Base-by-base conservation (phyloP, 2,329 filamentous ascomycete genomes). In the Westerdykella sp. region DNA sequence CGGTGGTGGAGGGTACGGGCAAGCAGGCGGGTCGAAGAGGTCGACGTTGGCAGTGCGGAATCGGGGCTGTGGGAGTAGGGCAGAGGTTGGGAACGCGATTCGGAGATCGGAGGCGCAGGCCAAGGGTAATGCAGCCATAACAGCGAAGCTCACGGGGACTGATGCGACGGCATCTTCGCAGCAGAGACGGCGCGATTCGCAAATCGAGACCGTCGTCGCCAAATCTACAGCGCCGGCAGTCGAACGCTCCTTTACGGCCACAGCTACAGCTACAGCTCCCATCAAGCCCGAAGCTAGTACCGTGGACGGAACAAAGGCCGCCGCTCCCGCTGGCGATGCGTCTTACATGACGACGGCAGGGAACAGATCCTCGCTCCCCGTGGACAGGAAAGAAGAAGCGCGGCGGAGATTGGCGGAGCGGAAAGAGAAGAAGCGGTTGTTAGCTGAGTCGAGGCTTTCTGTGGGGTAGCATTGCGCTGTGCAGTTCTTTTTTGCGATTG, bases 351-450 rank as follows among this genome's bases (percentile, higher is more conserved):
- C 57, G 16, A 46, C 52, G 18, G 52, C 45, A 32, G 49, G 48
- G 5, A 57, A 58, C 12, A 47, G 51, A 14, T 49, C 46, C 11
- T 44, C 59, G 28, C 47, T 46, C 37, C 47, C 53, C 15, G 47
- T 49, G 3, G 57, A 63, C 30, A 54, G 59, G 6, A 62, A 60
- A 42, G 53, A 51, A 35, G 48, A 56, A 22, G 62, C 63, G 12
- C 56, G 49, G 35, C 48, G 47, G 37, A 46, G 60, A 13, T 49
- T 65, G 6, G 49, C 47, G 37, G 56, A 57, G 41, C 52, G 54
- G 45, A 65, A 53, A 51, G 54, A 51, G 44, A 44, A 56, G 47
- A 60, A 49, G 45, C 9, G 15, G 32, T 5, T 11, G 32, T 18
- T 35, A 11, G 32, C 32, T 34, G 32, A 9, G n/a, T 35, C 32